Evolutionary conservation across 768 basidiomycete genomes (phyloP).

Genomic region (Harrya chromipes): DNA sequence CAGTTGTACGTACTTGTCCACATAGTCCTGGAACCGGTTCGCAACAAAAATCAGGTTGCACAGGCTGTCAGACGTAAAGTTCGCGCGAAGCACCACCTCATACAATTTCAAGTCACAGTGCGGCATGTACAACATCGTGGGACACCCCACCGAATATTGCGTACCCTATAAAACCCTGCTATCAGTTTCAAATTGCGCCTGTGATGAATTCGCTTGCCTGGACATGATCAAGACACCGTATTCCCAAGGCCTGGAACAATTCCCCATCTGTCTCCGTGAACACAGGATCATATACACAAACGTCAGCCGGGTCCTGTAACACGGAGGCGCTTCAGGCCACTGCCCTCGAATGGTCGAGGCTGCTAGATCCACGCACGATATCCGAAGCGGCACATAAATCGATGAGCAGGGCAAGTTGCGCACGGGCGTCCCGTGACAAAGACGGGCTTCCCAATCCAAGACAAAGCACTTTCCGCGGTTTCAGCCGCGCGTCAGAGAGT

Average conservation of each 20-base stretch:
- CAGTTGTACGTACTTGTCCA: constrained; percentile 51
- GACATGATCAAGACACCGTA: constrained; percentile 40
- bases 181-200: constrained; percentile 8
- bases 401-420: constrained; percentile 66
- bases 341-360: constrained; percentile 13
- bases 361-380: constrained; percentile 49
- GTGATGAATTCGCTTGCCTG: constrained; percentile 43
- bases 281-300: constrained; percentile 70
- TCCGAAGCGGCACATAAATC: constrained; percentile 49
- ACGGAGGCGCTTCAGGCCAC: constrained; percentile 3
- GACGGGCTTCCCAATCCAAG: constrained; percentile 75
- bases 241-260: constrained; percentile 42
- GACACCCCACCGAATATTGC: constrained; percentile 31
- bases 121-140: constrained; percentile 75
- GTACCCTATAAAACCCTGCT: constrained; percentile 28
- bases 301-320: constrained; percentile 43
- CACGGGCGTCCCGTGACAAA: constrained; percentile 55
- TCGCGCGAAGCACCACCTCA: constrained; percentile 59
- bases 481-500: constrained; percentile 24
- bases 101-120: constrained; percentile 75
- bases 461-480: constrained; percentile 48
- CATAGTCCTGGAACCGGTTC: constrained; percentile 64
- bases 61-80: constrained; percentile 51
- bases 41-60: constrained; percentile 55
- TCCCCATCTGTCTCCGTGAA: constrained; percentile 58